phyloP scores from a whole-genome alignment of 345 rosid genomes.

The Noccaea bulbosa region DNA sequence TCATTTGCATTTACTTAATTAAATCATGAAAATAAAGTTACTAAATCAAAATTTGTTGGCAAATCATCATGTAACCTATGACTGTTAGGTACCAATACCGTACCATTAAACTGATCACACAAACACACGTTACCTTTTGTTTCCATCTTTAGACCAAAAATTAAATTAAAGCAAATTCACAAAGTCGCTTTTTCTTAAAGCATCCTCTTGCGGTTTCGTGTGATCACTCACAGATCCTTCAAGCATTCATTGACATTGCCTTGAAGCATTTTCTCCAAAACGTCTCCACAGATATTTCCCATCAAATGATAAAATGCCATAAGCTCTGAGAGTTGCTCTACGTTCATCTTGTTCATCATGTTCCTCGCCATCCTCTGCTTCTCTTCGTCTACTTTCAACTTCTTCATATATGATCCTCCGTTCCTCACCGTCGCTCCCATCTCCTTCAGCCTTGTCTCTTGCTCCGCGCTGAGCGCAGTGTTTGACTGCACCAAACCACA shows the following conservation, averaged over 20 bases:
- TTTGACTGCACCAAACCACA: conserved; percentile 59
- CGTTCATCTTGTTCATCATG: conserved; percentile 72
- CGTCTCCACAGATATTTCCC: conserved; percentile 80
- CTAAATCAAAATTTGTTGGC: not conserved
- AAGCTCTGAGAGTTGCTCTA: conserved; percentile 72
- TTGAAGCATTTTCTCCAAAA: conserved; percentile 61
- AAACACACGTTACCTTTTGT: conserved; percentile 11
- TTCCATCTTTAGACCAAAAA: conserved; percentile 25
- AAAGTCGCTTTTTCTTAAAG: conserved; percentile 16
- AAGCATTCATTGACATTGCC: conserved; percentile 49
- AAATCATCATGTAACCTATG: conserved; percentile 35
- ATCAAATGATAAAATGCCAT: conserved; percentile 79
- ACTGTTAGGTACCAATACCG: conserved; percentile 9
- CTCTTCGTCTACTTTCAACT: conserved; percentile 63
- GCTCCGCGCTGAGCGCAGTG: conserved; percentile 67
- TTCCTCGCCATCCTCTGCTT: conserved; percentile 66
- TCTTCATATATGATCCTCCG: conserved; percentile 62
- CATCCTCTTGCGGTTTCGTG: conserved; percentile 25
- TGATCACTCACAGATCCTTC: conserved; percentile 30
- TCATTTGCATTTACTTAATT: not conserved
- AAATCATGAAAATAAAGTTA: not conserved
- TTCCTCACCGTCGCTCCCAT: conserved; percentile 97
- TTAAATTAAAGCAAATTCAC: conserved; percentile 8
- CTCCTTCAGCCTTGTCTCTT: conserved; percentile 84
- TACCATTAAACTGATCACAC: not conserved